Base-by-base conservation (phyloP, 1,284 basidiomycete species). In the Trichosporon sp. region DNA sequence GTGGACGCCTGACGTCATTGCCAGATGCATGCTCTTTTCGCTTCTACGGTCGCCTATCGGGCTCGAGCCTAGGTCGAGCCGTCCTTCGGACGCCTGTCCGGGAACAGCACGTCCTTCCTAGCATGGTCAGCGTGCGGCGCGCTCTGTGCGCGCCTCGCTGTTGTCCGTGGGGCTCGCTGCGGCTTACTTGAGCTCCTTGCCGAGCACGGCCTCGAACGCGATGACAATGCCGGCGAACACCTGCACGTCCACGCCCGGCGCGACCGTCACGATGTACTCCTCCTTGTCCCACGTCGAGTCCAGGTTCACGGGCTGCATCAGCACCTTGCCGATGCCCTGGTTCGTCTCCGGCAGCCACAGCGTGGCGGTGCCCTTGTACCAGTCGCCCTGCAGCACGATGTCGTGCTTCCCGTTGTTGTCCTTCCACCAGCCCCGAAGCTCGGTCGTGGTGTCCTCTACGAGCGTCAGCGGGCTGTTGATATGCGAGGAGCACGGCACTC, bases 321-420 rank as follows among this genome's bases (percentile, higher is more conserved):
- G 15, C 2, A 60, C 27, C 56, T 60, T 60, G 29, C 29, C 56
- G 27, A 60, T 60, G 15, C 27, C 56, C 27, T 60, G 56, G 56
- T 60, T 60, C 56, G 56, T 31, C 15, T 31, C 56, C 11, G 56
- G 29, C 21, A 60, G 29, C 56, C 56, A 60, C 27, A 60, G 29
- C 29, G 12, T 11, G 18, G 56, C 56, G 5, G 56, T 60, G 29
- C 56, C 56, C 56, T 60, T 12, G 56, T 60, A 32, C 56, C 56
- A 60, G 56, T 60, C 56, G 15, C 56, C 56, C 18, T 21, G 23
- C 15, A 60, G 18, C 15, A 31, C 29, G 11, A 60, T 31, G 5
- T 60, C 56, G 56, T 60, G 56, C 56, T 60, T 60, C 29, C 56
- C 56, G 18, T 60, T 60, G 27, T 31, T n/a, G 56, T 32, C 56